These are phyloP conservation scores for Pharus latifolius DNA, from an alignment of 176 grass and related monocot genomes.

Conservation along the genomic window DNA sequence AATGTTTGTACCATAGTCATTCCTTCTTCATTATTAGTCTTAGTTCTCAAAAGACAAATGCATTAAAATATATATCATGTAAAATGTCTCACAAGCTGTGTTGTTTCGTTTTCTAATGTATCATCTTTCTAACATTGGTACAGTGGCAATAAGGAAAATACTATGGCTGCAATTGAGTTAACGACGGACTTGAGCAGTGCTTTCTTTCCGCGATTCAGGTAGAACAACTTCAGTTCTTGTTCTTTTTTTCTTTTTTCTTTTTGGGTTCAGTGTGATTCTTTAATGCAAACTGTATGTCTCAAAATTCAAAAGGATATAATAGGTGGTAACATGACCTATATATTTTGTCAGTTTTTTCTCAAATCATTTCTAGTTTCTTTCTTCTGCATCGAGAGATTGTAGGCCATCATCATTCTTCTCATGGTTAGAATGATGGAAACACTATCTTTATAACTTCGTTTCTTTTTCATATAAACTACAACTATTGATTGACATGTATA, in stretches of 20 bases:
- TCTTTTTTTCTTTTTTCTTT: too few relatives aligned
- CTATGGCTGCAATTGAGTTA: constrained; percentile 39
- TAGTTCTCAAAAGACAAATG: not conserved
- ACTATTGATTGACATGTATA: not conserved
- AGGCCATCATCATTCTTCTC: not conserved
- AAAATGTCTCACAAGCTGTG: not conserved
- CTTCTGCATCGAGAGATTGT: not conserved
- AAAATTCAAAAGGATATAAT: not conserved
- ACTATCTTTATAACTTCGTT: not conserved
- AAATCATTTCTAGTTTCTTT: not conserved
- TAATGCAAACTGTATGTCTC: not conserved
- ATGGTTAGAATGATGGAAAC: not conserved
- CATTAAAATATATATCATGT: not conserved
- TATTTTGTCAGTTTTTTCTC: not conserved
- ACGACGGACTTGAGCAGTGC: constrained; percentile 65
- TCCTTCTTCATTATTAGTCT: not conserved
- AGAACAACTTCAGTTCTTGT: not conserved
- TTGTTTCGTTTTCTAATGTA: constrained; percentile 19
- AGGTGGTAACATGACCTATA: not conserved
- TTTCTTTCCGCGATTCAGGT: constrained; percentile 90
- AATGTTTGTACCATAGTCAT: too few relatives aligned
- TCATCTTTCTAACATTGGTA: constrained; percentile 21
- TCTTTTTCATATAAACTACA: not conserved
- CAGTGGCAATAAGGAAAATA: constrained; percentile 15
- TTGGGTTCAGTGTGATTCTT: not conserved